Conservation (phyloP, 768 basidiomycete genomes). For the Boletus vermiculosoides region DNA sequence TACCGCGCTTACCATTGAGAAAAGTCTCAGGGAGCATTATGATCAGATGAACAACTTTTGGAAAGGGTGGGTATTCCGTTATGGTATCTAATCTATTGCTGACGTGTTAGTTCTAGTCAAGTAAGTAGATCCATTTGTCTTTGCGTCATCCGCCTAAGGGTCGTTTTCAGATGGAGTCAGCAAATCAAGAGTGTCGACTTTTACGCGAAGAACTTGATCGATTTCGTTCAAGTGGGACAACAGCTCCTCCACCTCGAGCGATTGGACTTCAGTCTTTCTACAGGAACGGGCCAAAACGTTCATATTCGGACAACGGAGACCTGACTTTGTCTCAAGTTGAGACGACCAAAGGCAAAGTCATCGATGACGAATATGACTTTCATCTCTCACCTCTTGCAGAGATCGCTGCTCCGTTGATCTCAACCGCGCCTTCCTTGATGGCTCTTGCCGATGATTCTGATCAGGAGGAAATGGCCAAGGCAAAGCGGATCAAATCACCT, state of each 20-base stretch:
- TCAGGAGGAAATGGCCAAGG: slow-evolving; percentile 25
- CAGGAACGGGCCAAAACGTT: slow-evolving; percentile 22
- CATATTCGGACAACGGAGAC: slow-evolving; percentile 18
- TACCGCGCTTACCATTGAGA: slow-evolving; percentile 50
- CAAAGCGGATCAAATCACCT: slow-evolving; percentile 18
- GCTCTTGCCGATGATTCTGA: slow-evolving; percentile 32
- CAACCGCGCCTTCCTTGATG: slow-evolving; percentile 29
- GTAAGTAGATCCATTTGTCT: slow-evolving; percentile 23
- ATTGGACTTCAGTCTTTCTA: slow-evolving; percentile 26
- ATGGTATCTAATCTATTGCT: slow-evolving; percentile 14
- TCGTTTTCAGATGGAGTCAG: slow-evolving; percentile 22
- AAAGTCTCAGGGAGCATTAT: slow-evolving; percentile 52
- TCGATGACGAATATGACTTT: slow-evolving; percentile 29
- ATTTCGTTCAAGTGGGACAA: slow-evolving; percentile 14
- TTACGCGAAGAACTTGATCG: slow-evolving; percentile 31
- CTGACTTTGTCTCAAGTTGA: slow-evolving; percentile 10
- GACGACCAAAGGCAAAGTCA: slow-evolving; percentile 22
- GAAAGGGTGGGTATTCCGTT: slow-evolving; percentile 33
- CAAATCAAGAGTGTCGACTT: slow-evolving; percentile 24
- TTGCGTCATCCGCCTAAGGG: slow-evolving; percentile 6
- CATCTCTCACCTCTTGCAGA: slow-evolving; percentile 34
- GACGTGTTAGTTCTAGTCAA: slow-evolving; percentile 33
- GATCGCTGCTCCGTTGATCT: slow-evolving; percentile 24
- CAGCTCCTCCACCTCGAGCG: slow-evolving; percentile 13
- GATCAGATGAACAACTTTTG: slow-evolving; percentile 44